A percentile compares a stretch with the other conserved stretches of the same genome.
These are phyloP conservation scores for Hanseniaspora valbyensis DNA, from an alignment of 805 yeast genomes.

Conservation along the genomic window DNA sequence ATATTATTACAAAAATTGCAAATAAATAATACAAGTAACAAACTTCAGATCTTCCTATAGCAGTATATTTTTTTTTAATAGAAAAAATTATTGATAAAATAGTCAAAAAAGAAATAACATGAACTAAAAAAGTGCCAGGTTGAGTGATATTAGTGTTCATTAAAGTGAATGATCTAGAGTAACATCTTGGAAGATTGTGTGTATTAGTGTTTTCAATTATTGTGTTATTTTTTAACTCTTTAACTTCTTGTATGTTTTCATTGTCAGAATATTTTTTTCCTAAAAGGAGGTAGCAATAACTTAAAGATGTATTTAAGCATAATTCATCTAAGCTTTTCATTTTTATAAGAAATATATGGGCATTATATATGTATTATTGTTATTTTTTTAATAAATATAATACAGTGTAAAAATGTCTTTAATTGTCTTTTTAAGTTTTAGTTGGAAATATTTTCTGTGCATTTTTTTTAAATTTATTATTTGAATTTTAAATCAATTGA, in stretches of 20 bases:
- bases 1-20: constrained; percentile 46
- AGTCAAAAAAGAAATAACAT: constrained; percentile 3
- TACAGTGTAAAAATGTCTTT: neutral
- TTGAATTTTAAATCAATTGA: neutral
- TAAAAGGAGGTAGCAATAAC: constrained; percentile 3
- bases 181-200: neutral
- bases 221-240: too few relatives aligned
- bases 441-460: neutral
- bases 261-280: neutral
- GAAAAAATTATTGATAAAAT: constrained; percentile 48
- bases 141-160: constrained; percentile 3
- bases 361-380: too few relatives aligned
- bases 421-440: neutral
- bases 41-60: constrained; percentile 87
- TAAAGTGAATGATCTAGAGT: constrained; percentile 1
- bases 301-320: constrained; percentile 4
- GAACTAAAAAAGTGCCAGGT: neutral
- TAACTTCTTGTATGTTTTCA: neutral
- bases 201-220: neutral
- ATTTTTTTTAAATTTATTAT: neutral
- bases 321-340: neutral
- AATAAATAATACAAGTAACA: constrained; percentile 55
- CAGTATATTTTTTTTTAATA: constrained; percentile 79
- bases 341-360: neutral
- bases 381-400: neutral